phyloP scores from a whole-genome alignment of 2,329 filamentous ascomycete species.

The Alternaria infectoria region DNA sequence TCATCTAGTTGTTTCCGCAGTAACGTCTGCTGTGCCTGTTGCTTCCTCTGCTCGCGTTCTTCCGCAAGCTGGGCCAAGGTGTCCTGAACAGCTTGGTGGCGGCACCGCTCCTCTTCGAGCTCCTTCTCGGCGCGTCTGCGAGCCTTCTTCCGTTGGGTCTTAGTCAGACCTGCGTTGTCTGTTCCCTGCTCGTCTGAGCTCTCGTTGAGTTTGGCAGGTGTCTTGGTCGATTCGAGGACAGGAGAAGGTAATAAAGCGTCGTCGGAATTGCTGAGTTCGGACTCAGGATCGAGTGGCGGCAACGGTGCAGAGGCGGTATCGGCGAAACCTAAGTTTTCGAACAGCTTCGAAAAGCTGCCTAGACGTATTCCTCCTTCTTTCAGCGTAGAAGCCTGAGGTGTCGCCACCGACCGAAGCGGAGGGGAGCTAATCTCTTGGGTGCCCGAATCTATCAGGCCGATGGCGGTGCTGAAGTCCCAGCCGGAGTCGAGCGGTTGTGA shows the following conservation, averaged over 20 bases:
- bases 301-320: conserved; percentile 22
- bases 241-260: conserved; percentile 45
- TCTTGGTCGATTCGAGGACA: not conserved
- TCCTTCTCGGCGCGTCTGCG: conserved; percentile 34
- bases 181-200: not conserved
- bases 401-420: conserved; percentile 15
- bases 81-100: conserved; percentile 14
- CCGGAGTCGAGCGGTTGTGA: conserved; percentile 44
- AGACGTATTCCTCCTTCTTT: conserved; percentile 35
- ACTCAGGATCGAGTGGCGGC: conserved; percentile 30
- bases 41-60: conserved; percentile 8
- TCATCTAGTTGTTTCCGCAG: not conserved
- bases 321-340: conserved; percentile 51
- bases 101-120: conserved; percentile 14
- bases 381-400: conserved; percentile 4
- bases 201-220: not conserved
- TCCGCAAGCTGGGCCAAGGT: conserved; percentile 8
- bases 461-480: conserved; percentile 56
- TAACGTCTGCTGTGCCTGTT: not conserved
- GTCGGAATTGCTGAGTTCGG: conserved; percentile 51
- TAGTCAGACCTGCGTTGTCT: conserved; percentile 18
- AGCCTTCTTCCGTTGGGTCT: conserved; percentile 36
- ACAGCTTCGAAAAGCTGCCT: conserved; percentile 57
- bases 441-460: conserved; percentile 49
- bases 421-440: conserved; percentile 29